phyloP scores from a whole-genome alignment of 1,139 yeast genomes.

The Yamadazyma sp. region DNA sequence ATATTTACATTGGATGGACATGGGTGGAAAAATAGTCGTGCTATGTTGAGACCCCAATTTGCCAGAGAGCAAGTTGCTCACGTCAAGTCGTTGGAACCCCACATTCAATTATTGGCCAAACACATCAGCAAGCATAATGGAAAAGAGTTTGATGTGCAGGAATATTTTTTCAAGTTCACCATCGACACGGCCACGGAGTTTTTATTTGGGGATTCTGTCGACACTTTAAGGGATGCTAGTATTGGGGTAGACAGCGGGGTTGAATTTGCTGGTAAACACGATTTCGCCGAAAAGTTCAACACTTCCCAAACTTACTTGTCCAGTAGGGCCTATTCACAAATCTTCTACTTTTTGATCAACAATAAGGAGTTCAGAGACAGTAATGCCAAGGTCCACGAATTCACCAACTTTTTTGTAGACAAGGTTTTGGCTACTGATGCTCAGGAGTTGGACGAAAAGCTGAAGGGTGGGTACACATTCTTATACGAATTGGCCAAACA shows the following conservation, averaged over 20 bases:
- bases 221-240: constrained; percentile 44
- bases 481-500: constrained; percentile 47
- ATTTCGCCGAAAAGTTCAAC: constrained; percentile 29
- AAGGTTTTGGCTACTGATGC: constrained; percentile 21
- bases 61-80: constrained; percentile 56
- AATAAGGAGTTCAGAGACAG: constrained; percentile 29
- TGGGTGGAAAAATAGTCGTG: constrained; percentile 60
- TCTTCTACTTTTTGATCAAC: constrained; percentile 29
- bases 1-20: constrained; percentile 56
- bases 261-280: constrained; percentile 22
- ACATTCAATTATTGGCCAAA: constrained; percentile 37
- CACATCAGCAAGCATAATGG: constrained; percentile 31
- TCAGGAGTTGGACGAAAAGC: constrained; percentile 36
- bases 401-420: constrained; percentile 31
- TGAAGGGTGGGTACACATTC: constrained; percentile 39
- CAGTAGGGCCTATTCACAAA: constrained; percentile 28
- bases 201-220: constrained; percentile 55
- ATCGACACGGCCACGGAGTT: constrained; percentile 61
- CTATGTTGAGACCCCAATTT: constrained; percentile 61
- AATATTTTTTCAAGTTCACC: constrained; percentile 49
- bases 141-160: constrained; percentile 46
- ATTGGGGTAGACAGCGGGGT: constrained; percentile 47
- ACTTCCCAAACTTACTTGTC: constrained; percentile 30
- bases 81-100: constrained; percentile 48
- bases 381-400: constrained; percentile 31